These are phyloP conservation scores for Blastocladiella emersonii DNA, from an alignment of 371 early-diverging fungal species.

Conservation along the genomic window DNA sequence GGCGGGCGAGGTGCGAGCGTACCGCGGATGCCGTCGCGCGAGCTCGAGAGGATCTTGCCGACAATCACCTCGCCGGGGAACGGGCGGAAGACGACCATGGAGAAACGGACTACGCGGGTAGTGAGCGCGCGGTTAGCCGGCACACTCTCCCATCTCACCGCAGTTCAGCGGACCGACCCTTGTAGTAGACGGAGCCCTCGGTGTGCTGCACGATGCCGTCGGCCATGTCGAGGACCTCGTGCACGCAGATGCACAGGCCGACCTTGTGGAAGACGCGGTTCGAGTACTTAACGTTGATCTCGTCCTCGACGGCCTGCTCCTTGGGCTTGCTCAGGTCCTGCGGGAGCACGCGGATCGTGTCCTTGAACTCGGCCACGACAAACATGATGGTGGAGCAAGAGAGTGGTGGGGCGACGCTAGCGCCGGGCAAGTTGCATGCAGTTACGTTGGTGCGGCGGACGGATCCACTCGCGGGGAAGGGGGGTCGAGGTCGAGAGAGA, in stretches of 20 bases:
- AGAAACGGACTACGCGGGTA: slow-evolving; percentile 53
- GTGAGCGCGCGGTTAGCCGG: not conserved
- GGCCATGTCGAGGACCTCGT: slow-evolving; percentile 58
- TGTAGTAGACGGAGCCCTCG: slow-evolving; percentile 63
- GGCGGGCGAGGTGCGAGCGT: slow-evolving; percentile 2
- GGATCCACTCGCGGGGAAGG: too few relatives aligned
- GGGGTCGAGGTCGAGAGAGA: too few relatives aligned
- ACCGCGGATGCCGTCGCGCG: slow-evolving; percentile 55
- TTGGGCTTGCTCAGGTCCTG: slow-evolving; percentile 55
- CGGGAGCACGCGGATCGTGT: slow-evolving; percentile 71
- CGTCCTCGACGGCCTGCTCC: slow-evolving; percentile 65
- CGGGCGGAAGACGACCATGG: slow-evolving; percentile 80
- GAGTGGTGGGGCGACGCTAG: too few relatives aligned
- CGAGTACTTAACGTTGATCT: slow-evolving; percentile 77
- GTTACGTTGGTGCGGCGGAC: too few relatives aligned
- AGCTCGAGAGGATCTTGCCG: slow-evolving; percentile 61
- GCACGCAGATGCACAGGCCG: slow-evolving; percentile 74
- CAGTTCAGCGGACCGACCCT: slow-evolving; percentile 21
- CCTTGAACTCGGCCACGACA: slow-evolving; percentile 57
- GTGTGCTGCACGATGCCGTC: slow-evolving; percentile 74
- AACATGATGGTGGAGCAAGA: slow-evolving; percentile 46
- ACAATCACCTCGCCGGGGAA: slow-evolving; percentile 72
- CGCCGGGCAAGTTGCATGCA: too few relatives aligned
- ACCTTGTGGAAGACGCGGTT: slow-evolving; percentile 84
- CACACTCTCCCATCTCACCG: too few relatives aligned